phyloP scores from a whole-genome alignment of 202 grass and related monocot genomes.

The Sporobolus alterniflorus region DNA sequence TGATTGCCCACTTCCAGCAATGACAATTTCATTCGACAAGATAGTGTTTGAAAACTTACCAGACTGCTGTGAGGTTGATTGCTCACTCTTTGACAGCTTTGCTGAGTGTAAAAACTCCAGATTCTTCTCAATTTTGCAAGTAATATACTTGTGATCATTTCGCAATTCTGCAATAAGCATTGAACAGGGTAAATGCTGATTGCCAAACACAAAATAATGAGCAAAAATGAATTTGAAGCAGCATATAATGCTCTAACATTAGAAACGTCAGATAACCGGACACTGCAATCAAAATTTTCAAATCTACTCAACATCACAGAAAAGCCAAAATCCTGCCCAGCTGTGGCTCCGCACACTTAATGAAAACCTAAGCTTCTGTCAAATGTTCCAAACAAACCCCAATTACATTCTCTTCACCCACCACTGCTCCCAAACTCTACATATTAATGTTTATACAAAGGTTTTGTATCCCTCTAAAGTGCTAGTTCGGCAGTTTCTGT shows the following conservation, averaged over 20 bases:
- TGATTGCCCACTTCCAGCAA: not conserved
- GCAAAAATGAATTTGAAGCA: slow-evolving; percentile 6
- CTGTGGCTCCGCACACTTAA: not conserved
- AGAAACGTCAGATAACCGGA: not conserved
- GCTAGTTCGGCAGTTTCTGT: not conserved
- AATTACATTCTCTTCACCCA: not conserved
- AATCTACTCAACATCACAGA: not conserved
- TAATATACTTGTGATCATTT: slow-evolving; percentile 82
- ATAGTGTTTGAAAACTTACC: slow-evolving; percentile 35
- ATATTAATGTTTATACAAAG: not conserved
- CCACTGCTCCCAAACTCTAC: not conserved
- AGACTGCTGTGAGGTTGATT: slow-evolving; percentile 35
- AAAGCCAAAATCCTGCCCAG: not conserved
- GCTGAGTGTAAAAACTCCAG: slow-evolving; percentile 77
- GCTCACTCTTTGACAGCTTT: slow-evolving; percentile 57
- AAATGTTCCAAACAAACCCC: not conserved
- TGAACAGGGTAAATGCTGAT: slow-evolving; percentile 1
- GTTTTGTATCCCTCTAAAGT: not conserved
- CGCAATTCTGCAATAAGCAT: slow-evolving; percentile 59
- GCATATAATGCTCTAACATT: not conserved
- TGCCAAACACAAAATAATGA: not conserved
- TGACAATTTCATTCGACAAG: not conserved
- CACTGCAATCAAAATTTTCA: not conserved
- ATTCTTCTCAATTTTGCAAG: slow-evolving; percentile 81
- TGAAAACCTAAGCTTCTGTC: not conserved